Base-by-base conservation (phyloP, 2,329 filamentous ascomycete species). In the Capronia epimyces region DNA sequence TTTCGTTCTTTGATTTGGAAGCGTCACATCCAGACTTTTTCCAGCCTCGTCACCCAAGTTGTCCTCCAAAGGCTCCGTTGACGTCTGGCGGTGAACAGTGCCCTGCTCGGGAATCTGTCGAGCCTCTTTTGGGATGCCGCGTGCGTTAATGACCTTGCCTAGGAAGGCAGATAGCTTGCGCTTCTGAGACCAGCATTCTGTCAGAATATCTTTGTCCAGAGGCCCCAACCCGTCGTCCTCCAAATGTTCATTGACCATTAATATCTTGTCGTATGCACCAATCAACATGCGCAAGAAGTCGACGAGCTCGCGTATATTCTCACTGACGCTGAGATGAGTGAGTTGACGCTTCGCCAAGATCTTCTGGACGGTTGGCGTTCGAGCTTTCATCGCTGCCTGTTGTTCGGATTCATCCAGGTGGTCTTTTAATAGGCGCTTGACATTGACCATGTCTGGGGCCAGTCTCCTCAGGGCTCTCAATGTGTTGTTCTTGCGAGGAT, bases 261-360 rank as follows among this genome's bases (percentile, higher is more conserved):
- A 34, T 10, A 69, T 55, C 15, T 64, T 52, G 50, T 67, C 63
- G 43, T 63, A 66, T 10, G 65, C 67, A 37, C 57, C 41, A 34
- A 69, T 62, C 57, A 69, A 64, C 20, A 59, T 54, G 13, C 57
- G 54, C 21, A 63, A 47, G 8, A 70, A 59, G 13, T 46, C 45
- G 15, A 63, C 39, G 16, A 65, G 47, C 20, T 60, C 57, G 12
- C 39, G 39, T 13, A 54, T 47, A 42, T 54, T 55, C 42, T 56
- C 57, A 21, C 29, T 46, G 1, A 50, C 45, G 9, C 42, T 49
- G 16, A 49, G 49, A 6, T 49, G 43, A 8, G 52, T 52, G 13
- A 52, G 53, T 31, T 39, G 39, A n/a, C 55, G 52, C 31, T 55
- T 53, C 27, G 45, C 43, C 10, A 51, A 48, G 24, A 52, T 16